Percentiles rank a stretch among this genome's conserved stretches.
These are phyloP conservation scores for Vaccinium darrowii DNA, from an alignment of 148 eudicot species.

Conservation along the genomic window DNA sequence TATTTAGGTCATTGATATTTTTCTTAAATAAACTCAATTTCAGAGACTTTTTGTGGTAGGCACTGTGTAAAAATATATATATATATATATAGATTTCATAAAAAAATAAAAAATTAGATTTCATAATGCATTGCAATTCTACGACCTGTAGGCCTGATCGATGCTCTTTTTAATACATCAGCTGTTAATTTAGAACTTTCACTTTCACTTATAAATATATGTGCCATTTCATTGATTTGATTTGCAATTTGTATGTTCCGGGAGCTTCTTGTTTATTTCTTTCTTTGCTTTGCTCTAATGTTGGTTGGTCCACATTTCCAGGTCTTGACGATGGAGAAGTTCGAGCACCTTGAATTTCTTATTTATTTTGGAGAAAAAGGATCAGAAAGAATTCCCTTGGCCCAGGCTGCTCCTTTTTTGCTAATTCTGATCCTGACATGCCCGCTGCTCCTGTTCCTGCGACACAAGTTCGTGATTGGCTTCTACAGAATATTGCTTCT, in stretches of 20 bases:
- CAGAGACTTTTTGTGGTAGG: not conserved
- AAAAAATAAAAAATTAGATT: not conserved
- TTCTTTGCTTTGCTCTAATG: slow-evolving; percentile 4
- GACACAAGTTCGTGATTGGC: slow-evolving; percentile 87
- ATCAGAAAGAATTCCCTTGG: slow-evolving; percentile 68
- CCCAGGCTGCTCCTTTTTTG: slow-evolving; percentile 86
- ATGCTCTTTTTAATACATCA: not conserved
- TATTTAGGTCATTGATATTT: not conserved
- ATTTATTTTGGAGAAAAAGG: slow-evolving; percentile 84
- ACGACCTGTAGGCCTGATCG: not conserved
- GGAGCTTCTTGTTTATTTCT: not conserved
- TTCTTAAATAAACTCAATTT: not conserved
- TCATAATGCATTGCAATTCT: not conserved
- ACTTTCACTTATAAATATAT: not conserved
- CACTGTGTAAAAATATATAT: not conserved
- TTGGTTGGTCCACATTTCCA: slow-evolving; percentile 24
- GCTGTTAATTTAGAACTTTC: not conserved
- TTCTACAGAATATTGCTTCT: slow-evolving; percentile 68
- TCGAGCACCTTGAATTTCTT: slow-evolving; percentile 82
- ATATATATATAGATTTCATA: not conserved
- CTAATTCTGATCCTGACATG: slow-evolving; percentile 98
- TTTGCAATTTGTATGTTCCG: not conserved
- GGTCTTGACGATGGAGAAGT: slow-evolving; percentile 92
- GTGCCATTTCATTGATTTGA: not conserved
- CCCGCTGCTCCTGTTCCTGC: slow-evolving; percentile 95